phyloP scores from a whole-genome alignment of 1,284 basidiomycete species.

The Ceratobasidium sp. region DNA sequence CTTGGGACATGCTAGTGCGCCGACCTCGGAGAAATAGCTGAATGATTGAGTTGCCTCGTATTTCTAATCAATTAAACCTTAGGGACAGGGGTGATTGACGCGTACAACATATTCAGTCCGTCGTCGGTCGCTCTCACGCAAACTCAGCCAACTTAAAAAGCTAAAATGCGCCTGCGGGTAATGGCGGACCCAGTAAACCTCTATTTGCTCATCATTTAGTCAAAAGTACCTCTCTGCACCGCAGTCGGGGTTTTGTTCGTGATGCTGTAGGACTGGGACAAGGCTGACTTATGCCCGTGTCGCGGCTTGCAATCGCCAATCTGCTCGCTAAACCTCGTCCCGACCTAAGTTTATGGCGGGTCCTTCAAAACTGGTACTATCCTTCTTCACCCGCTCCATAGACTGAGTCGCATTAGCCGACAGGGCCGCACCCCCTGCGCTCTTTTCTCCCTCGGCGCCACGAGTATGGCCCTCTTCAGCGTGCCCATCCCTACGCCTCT shows the following conservation, averaged over 20 bases:
- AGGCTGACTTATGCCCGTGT: slow-evolving; percentile 15
- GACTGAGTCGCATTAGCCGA: not conserved
- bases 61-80: not conserved
- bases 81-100: no score
- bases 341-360: not conserved
- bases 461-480: not conserved
- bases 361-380: slow-evolving; percentile 23
- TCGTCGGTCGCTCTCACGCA: not conserved
- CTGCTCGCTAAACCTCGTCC: slow-evolving; percentile 3
- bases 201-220: no score
- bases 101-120: not conserved
- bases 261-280: no score
- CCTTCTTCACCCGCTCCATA: not conserved
- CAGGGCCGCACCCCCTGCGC: not conserved
- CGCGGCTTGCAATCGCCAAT: slow-evolving; percentile 14
- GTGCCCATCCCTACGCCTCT: not conserved
- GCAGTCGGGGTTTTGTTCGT: no score
- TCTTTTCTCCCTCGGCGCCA: not conserved
- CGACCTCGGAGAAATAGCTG: not conserved
- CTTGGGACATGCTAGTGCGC: not conserved
- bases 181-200: no score
- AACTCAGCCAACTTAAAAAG: not conserved
- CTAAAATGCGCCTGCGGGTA: no score
- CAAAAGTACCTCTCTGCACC: no score
- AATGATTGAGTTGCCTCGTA: not conserved